Base-by-base conservation (phyloP, 768 basidiomycete genomes). In the Naganishia friedmannii region DNA sequence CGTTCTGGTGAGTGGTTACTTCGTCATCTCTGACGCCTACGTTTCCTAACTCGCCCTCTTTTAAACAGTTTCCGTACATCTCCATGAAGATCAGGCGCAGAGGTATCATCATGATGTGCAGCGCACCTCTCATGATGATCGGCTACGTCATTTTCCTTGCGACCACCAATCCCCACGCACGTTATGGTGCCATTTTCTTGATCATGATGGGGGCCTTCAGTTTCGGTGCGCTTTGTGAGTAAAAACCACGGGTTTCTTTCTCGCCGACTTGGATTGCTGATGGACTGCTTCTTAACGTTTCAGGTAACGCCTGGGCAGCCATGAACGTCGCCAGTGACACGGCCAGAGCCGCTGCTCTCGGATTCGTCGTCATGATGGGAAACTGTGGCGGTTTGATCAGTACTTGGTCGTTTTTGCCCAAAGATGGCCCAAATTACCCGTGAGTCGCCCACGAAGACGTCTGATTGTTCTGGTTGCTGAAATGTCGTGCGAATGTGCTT, bases 301-400 rank as follows among this genome's bases (percentile, higher is more conserved):
- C 73, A 32, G 73, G 70, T 55, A 75, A 70, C n/a, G 71, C 73
- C 0, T 74, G 72, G 69, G 70, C 68, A 1, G 69, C 73, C 0
- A 70, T 70, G 42, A 78, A 78, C 67, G 68, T 60, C 19, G 54
- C 73, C 1, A 65, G 55, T 3, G 76, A 77, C 54, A 72, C 75
- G 0, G 73, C 67, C 0, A 58, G 77, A 1, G 71, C 73, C 0
- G 65, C 66, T 0, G 73, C 73, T 3, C 67, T 78, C 28, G 77
- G 72, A 1, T 56, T 53, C 15, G 71, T 65, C 45, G 76, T 75
- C n/a, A 66, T 75, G 67, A n/a, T 66, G 4, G 75, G 78, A 17
- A 75, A 69, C 31, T 69, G 53, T 19, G 70, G 70, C 34, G 66
- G 66, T 28, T 26, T 71, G 9, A 68, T 71, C 48, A 48, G 55